Base-by-base conservation (phyloP, 1,139 yeast species). In the Candida sanyaensis region DNA sequence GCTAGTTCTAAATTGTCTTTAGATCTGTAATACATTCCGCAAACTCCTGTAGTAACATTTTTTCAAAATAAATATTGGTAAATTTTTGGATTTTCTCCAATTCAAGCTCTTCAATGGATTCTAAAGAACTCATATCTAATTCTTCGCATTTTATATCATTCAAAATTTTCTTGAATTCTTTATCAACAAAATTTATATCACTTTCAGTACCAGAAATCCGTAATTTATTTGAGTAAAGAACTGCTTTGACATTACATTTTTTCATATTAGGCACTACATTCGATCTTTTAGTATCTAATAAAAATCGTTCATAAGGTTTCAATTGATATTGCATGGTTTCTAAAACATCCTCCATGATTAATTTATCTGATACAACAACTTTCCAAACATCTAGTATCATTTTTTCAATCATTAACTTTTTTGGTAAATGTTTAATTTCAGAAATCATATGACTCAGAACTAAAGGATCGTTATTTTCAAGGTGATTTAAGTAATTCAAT, bases 341-440 rank as follows among this genome's bases (percentile, higher is more conserved):
- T 28, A 75, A 63, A 26, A 75, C 65, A 49, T 77, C 82, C 6
- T 71, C 71, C 27, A 68, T 65, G 1, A 69, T 56, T 11, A 69
- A 53, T 32, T 64, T 56, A 11, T 65, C 62, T 1, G 70, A 58
- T 37, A 58, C 58, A n/a, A 49, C 51, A 1, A 77, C 53, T 4
- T 62, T 55, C 85, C 85, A 81, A 8, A 70, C 55, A 11, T 67
- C 62, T 8, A 56, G 50, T 33, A 79, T 51, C 17, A 80, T 73
- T 2, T 47, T 50, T 9, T 59, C 42, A 9, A 58, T 44, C 33
- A 63, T 46, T n/a, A 49, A 45, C 6, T 45, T 40, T 45, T 63
- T 63, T 4, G 45, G 30, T 13, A 28, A 41, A 33, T 17, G 28
- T 27, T 23, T 37, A 1, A 28, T 8, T 11, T 26, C n/a, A 10